Evolutionary conservation across 768 basidiomycete species (phyloP).

Genomic region (Infundibulicybe gibba): DNA sequence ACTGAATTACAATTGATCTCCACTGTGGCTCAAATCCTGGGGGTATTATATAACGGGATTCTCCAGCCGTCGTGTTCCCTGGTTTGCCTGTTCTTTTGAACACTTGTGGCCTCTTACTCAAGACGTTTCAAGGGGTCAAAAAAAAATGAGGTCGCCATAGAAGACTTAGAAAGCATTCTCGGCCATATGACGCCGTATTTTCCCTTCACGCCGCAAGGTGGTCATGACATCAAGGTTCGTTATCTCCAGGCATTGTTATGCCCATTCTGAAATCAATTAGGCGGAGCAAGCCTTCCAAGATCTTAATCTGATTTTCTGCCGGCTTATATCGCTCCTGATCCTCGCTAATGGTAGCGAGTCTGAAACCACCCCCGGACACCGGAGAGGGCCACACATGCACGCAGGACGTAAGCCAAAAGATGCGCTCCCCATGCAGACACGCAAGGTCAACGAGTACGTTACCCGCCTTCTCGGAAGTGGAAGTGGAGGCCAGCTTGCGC

Average conservation of each 20-base stretch:
- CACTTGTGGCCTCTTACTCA: slow-evolving; percentile 1
- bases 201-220: slow-evolving; percentile 55
- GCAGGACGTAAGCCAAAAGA: slow-evolving; percentile 4
- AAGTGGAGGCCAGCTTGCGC: slow-evolving; percentile 39
- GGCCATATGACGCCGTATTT: slow-evolving; percentile 82
- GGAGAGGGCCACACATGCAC: not conserved
- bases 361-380: slow-evolving; percentile 1
- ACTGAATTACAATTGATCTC: slow-evolving; percentile 57
- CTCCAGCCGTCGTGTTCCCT: slow-evolving; percentile 39
- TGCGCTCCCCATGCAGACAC: slow-evolving; percentile 35
- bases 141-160: slow-evolving; percentile 23
- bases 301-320: slow-evolving; percentile 76
- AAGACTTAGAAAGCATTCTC: slow-evolving; percentile 57
- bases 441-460: slow-evolving; percentile 59
- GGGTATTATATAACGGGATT: slow-evolving; percentile 56
- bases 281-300: slow-evolving; percentile 63
- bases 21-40: slow-evolving; percentile 54
- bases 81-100: slow-evolving; percentile 16
- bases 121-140: slow-evolving; percentile 15
- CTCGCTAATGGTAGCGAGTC: slow-evolving; percentile 28
- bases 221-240: slow-evolving; percentile 58
- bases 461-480: slow-evolving; percentile 53
- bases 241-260: slow-evolving; percentile 1
- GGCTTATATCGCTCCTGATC: slow-evolving; percentile 63
- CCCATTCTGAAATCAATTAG: slow-evolving; percentile 40